A percentile compares a stretch with the other conserved stretches of the same genome.
These are phyloP conservation scores for Penicillium sp. DNA, from an alignment of 2,329 filamentous ascomycete genomes.

Conservation along the genomic window DNA sequence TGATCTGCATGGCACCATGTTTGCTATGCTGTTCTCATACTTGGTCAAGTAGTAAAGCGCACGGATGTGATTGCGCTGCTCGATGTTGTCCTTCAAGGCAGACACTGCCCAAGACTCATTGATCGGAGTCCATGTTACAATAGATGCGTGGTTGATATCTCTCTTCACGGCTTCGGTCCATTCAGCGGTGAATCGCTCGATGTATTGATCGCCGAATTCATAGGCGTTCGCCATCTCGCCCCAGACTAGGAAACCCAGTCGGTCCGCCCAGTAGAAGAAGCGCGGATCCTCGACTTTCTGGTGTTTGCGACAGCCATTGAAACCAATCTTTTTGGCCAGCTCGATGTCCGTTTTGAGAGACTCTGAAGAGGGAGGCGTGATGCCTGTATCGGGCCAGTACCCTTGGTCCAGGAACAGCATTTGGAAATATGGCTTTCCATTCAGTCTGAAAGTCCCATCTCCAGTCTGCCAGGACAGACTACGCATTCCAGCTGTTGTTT, in stretches of 20 bases:
- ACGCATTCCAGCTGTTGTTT: slow-evolving; percentile 62
- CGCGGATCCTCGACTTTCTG: slow-evolving; percentile 65
- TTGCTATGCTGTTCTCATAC: slow-evolving; percentile 33
- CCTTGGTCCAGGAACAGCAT: slow-evolving; percentile 71
- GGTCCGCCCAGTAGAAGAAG: slow-evolving; percentile 68
- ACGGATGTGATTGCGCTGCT: slow-evolving; percentile 66
- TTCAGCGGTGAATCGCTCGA: slow-evolving; percentile 63
- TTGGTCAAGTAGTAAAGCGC: slow-evolving; percentile 66
- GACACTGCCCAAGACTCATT: slow-evolving; percentile 68
- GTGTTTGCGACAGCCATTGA: slow-evolving; percentile 72
- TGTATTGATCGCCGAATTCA: slow-evolving; percentile 60
- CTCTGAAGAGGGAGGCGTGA: slow-evolving; percentile 65
- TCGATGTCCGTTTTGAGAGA: slow-evolving; percentile 67
- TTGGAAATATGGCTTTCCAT: slow-evolving; percentile 67
- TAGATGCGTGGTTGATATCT: slow-evolving; percentile 65
- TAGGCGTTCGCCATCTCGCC: slow-evolving; percentile 73
- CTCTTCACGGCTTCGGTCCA: slow-evolving; percentile 64
- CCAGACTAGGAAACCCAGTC: slow-evolving; percentile 65
- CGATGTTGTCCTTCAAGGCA: slow-evolving; percentile 55
- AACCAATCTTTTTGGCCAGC: slow-evolving; percentile 63
- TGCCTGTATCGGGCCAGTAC: slow-evolving; percentile 69
- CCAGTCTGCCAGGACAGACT: slow-evolving; percentile 62
- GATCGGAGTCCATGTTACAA: slow-evolving; percentile 68
- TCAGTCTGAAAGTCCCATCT: slow-evolving; percentile 63
- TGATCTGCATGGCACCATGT: not conserved